phyloP scores from a whole-genome alignment of 257 asterid species.

The Capsicum pubescens region DNA sequence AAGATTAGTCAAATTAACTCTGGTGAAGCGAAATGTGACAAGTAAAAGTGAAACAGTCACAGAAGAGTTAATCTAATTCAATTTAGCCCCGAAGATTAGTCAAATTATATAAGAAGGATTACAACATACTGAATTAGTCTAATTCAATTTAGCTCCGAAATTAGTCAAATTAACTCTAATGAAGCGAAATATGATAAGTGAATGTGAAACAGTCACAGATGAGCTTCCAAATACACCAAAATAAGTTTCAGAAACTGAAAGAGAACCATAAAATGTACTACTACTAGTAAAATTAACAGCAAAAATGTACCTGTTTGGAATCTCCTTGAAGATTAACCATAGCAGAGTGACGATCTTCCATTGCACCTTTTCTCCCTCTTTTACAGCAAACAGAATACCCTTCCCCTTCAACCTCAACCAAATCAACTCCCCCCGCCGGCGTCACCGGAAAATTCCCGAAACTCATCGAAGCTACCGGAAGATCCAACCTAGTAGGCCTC shows the following conservation, averaged over 20 bases:
- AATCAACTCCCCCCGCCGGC: constrained; percentile 38
- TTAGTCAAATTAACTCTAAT: too few relatives aligned
- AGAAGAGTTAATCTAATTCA: not conserved
- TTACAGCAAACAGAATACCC: constrained; percentile 83
- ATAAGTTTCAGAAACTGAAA: not conserved
- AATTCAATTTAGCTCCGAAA: too few relatives aligned
- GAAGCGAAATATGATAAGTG: too few relatives aligned
- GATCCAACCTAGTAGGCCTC: constrained; percentile 62
- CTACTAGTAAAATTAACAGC: not conserved
- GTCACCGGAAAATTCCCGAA: constrained; percentile 36
- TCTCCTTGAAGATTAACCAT: constrained; percentile 54
- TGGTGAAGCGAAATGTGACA: too few relatives aligned
- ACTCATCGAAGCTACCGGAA: constrained; percentile 43
- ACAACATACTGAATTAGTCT: too few relatives aligned
- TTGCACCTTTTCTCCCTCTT: constrained; percentile 73
- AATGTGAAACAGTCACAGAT: not conserved
- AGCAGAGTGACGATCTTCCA: constrained; percentile 90
- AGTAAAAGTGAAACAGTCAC: not conserved
- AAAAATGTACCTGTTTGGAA: constrained; percentile 54
- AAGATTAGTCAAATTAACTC: too few relatives aligned
- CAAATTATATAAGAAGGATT: too few relatives aligned
- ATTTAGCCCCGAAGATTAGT: too few relatives aligned
- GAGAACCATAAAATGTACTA: not conserved
- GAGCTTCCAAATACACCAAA: not conserved
- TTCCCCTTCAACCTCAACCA: constrained; percentile 70